Percentiles rank a stretch among this genome's conserved stretches.
Evolutionary conservation across 257 asterid species (phyloP).

Genomic region (Fraxinus americana): DNA sequence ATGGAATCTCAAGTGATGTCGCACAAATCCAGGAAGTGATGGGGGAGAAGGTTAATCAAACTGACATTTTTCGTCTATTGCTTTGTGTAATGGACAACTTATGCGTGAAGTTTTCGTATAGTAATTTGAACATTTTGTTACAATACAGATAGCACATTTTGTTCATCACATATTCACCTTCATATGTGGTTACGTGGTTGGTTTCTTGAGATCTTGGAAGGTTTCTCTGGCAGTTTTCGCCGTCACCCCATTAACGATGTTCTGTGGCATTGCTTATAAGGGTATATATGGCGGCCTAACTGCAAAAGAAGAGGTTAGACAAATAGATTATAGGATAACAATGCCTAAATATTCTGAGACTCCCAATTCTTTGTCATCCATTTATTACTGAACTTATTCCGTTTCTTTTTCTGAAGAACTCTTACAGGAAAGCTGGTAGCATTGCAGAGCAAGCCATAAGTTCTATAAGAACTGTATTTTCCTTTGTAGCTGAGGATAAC

Average conservation of each 20-base stretch:
- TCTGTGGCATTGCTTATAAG: slow-evolving; percentile 82
- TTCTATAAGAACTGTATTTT: slow-evolving; percentile 70
- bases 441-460: slow-evolving; percentile 82
- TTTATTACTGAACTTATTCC: slow-evolving; percentile 15
- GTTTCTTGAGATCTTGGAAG: slow-evolving; percentile 65
- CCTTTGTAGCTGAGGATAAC: slow-evolving; percentile 80
- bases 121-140: slow-evolving; percentile 8
- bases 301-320: slow-evolving; percentile 76
- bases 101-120: background rate
- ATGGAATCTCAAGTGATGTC: slow-evolving; percentile 89
- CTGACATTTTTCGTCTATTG: background rate
- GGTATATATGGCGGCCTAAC: slow-evolving; percentile 79
- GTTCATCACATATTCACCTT: slow-evolving; percentile 81
- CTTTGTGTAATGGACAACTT: background rate
- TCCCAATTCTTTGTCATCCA: background rate
- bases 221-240: slow-evolving; percentile 77
- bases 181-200: slow-evolving; percentile 71
- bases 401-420: slow-evolving; percentile 44
- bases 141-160: slow-evolving; percentile 78
- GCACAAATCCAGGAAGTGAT: slow-evolving; percentile 91
- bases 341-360: background rate
- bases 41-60: slow-evolving; percentile 70
- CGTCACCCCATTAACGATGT: slow-evolving; percentile 83
- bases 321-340: background rate
- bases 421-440: slow-evolving; percentile 76